Conservation (phyloP, 352 stramenopile genomes). For the Pythium dissimile region DNA sequence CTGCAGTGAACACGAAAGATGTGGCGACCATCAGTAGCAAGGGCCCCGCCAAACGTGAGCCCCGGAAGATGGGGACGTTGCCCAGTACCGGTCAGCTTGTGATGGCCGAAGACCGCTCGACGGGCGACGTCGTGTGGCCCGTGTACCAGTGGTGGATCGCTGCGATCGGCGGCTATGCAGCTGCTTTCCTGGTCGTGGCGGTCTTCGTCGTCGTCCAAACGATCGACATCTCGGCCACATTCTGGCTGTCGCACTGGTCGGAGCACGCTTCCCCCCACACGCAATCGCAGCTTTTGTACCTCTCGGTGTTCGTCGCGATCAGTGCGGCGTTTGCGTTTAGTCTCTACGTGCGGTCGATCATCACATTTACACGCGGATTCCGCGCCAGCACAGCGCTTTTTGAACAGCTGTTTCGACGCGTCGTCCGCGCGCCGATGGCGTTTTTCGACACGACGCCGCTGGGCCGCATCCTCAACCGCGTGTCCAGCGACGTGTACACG, state of each 20-base stretch:
- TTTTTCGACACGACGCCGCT: slow-evolving; percentile 85
- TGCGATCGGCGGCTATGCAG: slow-evolving; percentile 54
- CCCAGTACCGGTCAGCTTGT: slow-evolving; percentile 55
- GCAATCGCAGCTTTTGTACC: slow-evolving; percentile 63
- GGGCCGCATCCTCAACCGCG: slow-evolving; percentile 72
- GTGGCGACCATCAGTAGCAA: slow-evolving; percentile 24
- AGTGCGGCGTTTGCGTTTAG: slow-evolving; percentile 47
- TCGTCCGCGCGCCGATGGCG: slow-evolving; percentile 73
- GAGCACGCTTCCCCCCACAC: slow-evolving; percentile 34
- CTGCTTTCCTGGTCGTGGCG: slow-evolving; percentile 34
- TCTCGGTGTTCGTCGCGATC: slow-evolving; percentile 82
- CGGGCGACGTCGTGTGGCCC: slow-evolving; percentile 51
- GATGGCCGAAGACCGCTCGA: slow-evolving; percentile 63
- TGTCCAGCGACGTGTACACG: slow-evolving; percentile 77
- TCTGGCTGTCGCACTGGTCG: slow-evolving; percentile 91
- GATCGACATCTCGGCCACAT: slow-evolving; percentile 68
- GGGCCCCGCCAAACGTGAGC: neutral
- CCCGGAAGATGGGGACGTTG: slow-evolving; percentile 26
- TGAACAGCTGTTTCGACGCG: slow-evolving; percentile 77
- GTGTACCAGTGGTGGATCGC: slow-evolving; percentile 65
- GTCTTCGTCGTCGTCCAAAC: slow-evolving; percentile 43
- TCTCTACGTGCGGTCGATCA: slow-evolving; percentile 56
- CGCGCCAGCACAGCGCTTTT: slow-evolving; percentile 53
- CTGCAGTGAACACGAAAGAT: slow-evolving; percentile 17
- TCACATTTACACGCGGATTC: slow-evolving; percentile 53